Base-by-base conservation (phyloP, 2,329 filamentous ascomycete genomes). In the Aureobasidium sp. region DNA sequence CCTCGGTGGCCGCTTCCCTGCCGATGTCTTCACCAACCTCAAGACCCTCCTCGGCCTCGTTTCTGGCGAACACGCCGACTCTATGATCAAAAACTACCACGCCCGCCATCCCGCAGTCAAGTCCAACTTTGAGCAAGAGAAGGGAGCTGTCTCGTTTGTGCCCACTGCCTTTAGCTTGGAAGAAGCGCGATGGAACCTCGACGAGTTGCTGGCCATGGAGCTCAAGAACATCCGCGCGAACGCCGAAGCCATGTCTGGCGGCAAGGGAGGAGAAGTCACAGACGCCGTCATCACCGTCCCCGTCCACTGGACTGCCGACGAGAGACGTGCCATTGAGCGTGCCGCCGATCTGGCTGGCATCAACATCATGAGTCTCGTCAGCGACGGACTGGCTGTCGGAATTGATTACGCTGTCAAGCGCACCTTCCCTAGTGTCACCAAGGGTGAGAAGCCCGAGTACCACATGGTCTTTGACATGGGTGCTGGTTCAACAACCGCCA, bases 381-480 rank as follows among this genome's bases (percentile, higher is more conserved):
- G 88, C 67, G 94, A 99, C 72, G 92, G 92, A 17, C 77, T 97
- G 65, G 91, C 94, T 36, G 93, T 99, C 63, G 94, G 91, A 29
- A 78, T 99, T 68, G 95, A 99, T 77, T 99, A 97, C 75, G 94
- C 94, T 47, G 97, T 91, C 31, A 89, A 85, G 70, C 86, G 94
- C 70, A 91, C 89, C 17, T 99, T 97, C 75, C 91, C 92, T 41
- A 91, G 85, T 69, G 81, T 94, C 64, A 89, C 85, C 61, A 87
- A 94, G 60, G 91, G 90, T 61, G 88, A 84, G 66, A 91, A 91
- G 78, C 88, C 94, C 0, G 94, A 99, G 76, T 85, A 92, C 69
- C 91, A 99, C 77, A 78, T 99, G 73, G 85, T 99, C 34, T 99
- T 94, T 71, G 94, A 99, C 73, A 97, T 99, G 92, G 94, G 94